These are phyloP conservation scores for Sugiyamaella castrensis DNA, from an alignment of 1,139 yeast genomes.

Conservation along the genomic window DNA sequence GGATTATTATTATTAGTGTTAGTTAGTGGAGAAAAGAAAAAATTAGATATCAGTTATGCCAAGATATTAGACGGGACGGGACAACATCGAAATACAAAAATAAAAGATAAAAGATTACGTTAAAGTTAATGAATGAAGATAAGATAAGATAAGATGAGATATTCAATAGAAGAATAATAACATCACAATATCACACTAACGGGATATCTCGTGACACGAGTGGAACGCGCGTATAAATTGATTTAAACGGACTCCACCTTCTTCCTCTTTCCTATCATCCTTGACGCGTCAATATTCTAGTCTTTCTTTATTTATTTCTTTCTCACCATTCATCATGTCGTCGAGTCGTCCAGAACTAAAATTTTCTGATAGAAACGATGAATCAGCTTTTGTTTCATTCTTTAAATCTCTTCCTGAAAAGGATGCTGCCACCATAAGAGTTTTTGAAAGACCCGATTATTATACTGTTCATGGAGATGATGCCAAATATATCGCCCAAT, in stretches of 20 bases:
- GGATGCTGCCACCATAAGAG: slow-evolving; percentile 51
- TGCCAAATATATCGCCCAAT: slow-evolving; percentile 78
- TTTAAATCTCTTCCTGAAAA: slow-evolving; percentile 48
- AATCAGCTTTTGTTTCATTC: slow-evolving; percentile 60
- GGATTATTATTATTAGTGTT: no score
- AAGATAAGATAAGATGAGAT: no score
- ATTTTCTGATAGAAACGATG: slow-evolving; percentile 63
- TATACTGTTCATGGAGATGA: slow-evolving; percentile 72
- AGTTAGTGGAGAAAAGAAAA: no score
- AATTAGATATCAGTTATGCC: no score
- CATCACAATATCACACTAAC: no score
- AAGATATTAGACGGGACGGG: no score
- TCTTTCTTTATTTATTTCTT: not conserved
- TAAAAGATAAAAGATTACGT: no score
- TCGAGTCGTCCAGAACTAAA: slow-evolving; percentile 69
- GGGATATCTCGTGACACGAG: no score
- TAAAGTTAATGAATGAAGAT: no score
- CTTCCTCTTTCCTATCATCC: not conserved
- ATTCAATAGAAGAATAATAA: no score
- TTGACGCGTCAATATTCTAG: not conserved
- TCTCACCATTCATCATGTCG: slow-evolving; percentile 42
- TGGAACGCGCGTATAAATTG: slow-evolving; percentile 5
- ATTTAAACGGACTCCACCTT: no score
- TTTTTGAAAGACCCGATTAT: slow-evolving; percentile 76
- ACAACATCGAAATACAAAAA: no score